phyloP scores from a whole-genome alignment of 768 basidiomycete species.

The Ramaria rubella region DNA sequence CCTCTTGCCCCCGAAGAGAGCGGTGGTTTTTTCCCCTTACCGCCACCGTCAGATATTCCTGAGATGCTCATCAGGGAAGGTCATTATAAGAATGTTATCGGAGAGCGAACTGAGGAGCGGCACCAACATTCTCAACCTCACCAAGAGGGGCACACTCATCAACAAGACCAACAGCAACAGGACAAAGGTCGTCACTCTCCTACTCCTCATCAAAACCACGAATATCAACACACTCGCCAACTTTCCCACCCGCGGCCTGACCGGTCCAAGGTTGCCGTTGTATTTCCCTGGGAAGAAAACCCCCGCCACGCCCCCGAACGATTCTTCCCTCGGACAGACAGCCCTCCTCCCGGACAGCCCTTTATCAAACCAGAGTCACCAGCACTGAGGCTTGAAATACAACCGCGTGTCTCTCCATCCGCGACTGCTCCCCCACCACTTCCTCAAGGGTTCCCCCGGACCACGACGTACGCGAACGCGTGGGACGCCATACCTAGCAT shows the following conservation, averaged over 20 bases:
- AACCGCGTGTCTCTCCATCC: conserved; percentile 22
- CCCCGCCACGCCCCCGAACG: conserved; percentile 61
- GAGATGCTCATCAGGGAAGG: conserved; percentile 62
- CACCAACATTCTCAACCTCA: neutral
- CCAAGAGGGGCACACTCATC: neutral
- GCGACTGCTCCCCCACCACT: conserved; percentile 26
- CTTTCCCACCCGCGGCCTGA: conserved; percentile 55
- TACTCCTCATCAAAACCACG: neutral
- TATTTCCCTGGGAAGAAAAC: conserved; percentile 95
- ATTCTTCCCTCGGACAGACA: conserved; percentile 63
- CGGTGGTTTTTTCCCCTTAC: conserved; percentile 51
- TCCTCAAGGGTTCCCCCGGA: conserved; percentile 43
- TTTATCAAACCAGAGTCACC: conserved; percentile 22
- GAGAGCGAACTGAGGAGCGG: conserved; percentile 12
- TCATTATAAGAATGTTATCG: conserved; percentile 60
- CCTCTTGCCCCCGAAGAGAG: conserved; percentile 23
- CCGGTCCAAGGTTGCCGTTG: conserved; percentile 57
- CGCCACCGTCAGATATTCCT: conserved; percentile 56
- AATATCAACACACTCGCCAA: conserved; percentile 13
- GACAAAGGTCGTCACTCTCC: neutral
- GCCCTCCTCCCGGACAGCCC: conserved; percentile 36
- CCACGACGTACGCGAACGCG: conserved; percentile 67
- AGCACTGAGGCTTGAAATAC: conserved; percentile 13
- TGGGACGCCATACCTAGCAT: conserved; percentile 84
- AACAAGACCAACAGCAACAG: neutral